A percentile compares a stretch with the other conserved stretches of the same genome.
Conservation (phyloP, 176 grass and related monocot species). For the Leersia perrieri region DNA sequence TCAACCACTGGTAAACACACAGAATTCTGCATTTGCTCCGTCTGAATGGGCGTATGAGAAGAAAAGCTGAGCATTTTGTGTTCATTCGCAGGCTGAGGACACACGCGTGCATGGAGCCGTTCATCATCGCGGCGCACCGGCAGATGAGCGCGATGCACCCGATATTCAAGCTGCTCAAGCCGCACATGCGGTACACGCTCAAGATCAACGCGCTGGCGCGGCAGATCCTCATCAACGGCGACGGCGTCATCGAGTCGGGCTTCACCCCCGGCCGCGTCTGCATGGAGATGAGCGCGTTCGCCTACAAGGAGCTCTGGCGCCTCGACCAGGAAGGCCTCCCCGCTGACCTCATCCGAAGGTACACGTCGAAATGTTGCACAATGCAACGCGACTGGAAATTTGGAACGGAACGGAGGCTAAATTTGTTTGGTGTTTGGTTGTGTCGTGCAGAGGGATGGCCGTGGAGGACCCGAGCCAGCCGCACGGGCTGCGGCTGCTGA, state of each 20-base stretch:
- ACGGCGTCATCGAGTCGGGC: conserved; percentile 86
- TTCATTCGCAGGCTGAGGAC: conserved; percentile 75
- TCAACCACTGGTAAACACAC: conserved; percentile 76
- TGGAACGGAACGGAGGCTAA: neutral
- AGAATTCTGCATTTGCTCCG: too few relatives aligned
- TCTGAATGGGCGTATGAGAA: neutral
- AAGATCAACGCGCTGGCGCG: conserved; percentile 91
- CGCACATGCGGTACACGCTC: conserved; percentile 93
- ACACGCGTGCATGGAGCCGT: conserved; percentile 89
- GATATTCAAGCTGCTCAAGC: conserved; percentile 85
- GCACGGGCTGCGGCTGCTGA: conserved; percentile 68
- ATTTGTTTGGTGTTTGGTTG: neutral
- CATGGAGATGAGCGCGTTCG: conserved; percentile 76
- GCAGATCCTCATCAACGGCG: conserved; percentile 93
- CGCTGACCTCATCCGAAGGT: conserved; percentile 87
- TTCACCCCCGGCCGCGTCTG: conserved; percentile 75
- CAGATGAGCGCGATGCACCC: conserved; percentile 96
- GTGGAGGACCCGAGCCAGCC: conserved; percentile 73
- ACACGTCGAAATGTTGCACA: neutral
- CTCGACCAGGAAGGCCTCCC: conserved; percentile 93
- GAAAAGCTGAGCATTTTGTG: neutral
- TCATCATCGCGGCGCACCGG: conserved; percentile 77
- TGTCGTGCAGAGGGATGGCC: conserved; percentile 71
- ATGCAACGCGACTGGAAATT: neutral
- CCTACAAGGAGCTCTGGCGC: conserved; percentile 66